Percentiles rank a stretch among this genome's conserved stretches.
Conservation (phyloP, 768 basidiomycete genomes). For the Pulveroboletus sp. region DNA sequence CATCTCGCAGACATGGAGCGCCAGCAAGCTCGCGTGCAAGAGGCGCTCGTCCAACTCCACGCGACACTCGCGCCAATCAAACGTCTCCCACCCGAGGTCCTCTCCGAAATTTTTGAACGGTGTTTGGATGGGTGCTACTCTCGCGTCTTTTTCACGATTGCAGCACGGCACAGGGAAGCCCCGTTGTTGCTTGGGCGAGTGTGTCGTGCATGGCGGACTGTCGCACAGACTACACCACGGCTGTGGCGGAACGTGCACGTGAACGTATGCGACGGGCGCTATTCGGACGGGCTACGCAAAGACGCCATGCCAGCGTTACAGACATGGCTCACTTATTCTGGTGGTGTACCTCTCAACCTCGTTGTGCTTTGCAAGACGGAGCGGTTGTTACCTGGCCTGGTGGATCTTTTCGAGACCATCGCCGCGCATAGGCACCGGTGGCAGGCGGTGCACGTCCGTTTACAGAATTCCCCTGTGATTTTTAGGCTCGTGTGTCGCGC, state of each 20-base stretch:
- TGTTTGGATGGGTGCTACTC: conserved; percentile 11
- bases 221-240: conserved; percentile 23
- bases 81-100: conserved; percentile 24
- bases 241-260: conserved; percentile 25
- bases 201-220: conserved; percentile 27
- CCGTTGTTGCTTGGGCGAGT: conserved; percentile 30
- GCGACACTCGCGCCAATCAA: conserved; percentile 20
- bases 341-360: conserved; percentile 19
- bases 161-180: conserved; percentile 6
- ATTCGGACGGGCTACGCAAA: conserved; percentile 14
- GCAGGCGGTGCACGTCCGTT: conserved; percentile 19
- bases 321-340: conserved; percentile 23
- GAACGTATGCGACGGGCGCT: conserved; percentile 20
- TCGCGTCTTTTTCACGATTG: not conserved
- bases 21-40: conserved; percentile 1
- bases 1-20: conserved; percentile 13
- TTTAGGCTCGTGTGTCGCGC: conserved; percentile 5
- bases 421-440: conserved; percentile 14
- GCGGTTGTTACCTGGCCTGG: conserved; percentile 19
- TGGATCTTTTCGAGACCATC: conserved; percentile 17
- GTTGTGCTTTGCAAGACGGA: conserved; percentile 19
- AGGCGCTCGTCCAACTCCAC: conserved; percentile 14
- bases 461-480: conserved; percentile 19
- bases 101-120: conserved; percentile 24
- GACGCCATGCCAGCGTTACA: conserved; percentile 19